Evolutionary conservation across 2,329 filamentous ascomycete genomes (phyloP).

Genomic region (Arthrobotrys sphaeroides): DNA sequence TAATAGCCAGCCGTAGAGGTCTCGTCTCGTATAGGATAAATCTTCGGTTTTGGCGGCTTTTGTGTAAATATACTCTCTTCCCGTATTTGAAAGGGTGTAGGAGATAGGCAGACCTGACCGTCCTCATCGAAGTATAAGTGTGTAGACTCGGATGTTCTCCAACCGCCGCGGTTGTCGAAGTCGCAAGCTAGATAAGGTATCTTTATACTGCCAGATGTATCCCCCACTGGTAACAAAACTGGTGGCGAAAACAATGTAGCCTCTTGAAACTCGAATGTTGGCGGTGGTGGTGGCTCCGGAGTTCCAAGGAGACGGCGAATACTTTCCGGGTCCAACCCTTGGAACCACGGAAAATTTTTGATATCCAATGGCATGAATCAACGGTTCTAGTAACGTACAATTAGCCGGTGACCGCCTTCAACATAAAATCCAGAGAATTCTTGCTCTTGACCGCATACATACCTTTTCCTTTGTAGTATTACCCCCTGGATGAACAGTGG

Average conservation of each 20-base stretch:
- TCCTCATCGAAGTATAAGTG: conserved; percentile 4
- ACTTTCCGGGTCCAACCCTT: too few species aligned
- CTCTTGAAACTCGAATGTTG: neutral
- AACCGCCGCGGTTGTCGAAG: neutral
- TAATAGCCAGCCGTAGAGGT: neutral
- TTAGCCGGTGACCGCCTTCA: too few species aligned
- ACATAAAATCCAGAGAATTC: too few species aligned
- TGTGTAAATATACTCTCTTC: neutral
- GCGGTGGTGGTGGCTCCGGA: neutral
- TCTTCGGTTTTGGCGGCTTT: neutral
- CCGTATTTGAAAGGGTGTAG: neutral
- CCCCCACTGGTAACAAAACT: neutral
- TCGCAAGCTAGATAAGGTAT: neutral
- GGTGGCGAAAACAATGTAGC: neutral
- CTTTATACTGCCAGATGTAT: neutral
- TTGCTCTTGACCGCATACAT: too few species aligned
- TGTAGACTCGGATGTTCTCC: neutral
- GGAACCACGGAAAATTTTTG: too few species aligned
- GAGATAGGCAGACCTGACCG: neutral
- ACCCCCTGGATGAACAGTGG: too few species aligned
- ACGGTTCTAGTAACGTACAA: too few species aligned
- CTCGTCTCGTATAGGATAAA: neutral
- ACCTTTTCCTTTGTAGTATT: too few species aligned
- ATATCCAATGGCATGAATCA: too few species aligned
- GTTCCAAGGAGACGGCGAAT: neutral